phyloP scores from a whole-genome alignment of 2,329 filamentous ascomycete genomes.

The Aaosphaeria arxii region DNA sequence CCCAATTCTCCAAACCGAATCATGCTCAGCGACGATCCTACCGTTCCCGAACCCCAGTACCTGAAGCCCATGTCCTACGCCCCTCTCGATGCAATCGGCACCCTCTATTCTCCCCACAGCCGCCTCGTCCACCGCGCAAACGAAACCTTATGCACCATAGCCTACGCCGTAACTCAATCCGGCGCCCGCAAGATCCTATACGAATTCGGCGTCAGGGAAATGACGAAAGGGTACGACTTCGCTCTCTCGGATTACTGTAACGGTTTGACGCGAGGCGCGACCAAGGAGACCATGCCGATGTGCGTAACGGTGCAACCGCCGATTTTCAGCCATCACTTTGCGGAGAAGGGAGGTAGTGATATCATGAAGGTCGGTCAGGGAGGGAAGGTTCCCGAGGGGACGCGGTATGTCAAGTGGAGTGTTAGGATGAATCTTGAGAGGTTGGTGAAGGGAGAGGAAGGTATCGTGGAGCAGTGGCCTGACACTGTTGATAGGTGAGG shows the following conservation, averaged over 20 bases:
- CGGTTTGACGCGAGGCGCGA: constrained; percentile 17
- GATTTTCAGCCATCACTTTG: constrained; percentile 19
- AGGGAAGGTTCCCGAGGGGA: constrained; percentile 9
- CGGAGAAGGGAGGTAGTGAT: constrained; percentile 15
- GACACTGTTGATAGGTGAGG: constrained; percentile 2
- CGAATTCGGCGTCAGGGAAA: constrained; percentile 22
- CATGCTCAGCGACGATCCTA: constrained; percentile 14
- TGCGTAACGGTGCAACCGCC: constrained; percentile 26
- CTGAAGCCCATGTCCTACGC: constrained; percentile 16
- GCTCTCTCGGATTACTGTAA: constrained; percentile 19
- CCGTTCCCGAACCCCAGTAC: constrained; percentile 15
- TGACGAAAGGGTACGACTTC: constrained; percentile 22
- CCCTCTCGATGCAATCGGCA: constrained; percentile 13
- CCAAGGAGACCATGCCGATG: constrained; percentile 13
- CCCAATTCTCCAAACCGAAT: constrained; percentile 13
- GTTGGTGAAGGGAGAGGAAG: constrained; percentile 13
- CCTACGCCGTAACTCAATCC: constrained; percentile 23
- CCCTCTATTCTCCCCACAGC: constrained; percentile 17
- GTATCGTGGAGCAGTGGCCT: constrained; percentile 13
- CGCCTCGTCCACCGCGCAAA: constrained; percentile 17
- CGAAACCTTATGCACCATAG: constrained; percentile 18
- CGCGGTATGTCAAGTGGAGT: constrained; percentile 19
- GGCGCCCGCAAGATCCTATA: constrained; percentile 26
- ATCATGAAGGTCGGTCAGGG: constrained; percentile 17
- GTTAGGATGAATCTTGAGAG: constrained; percentile 20